Percentiles rank a stretch among this genome's conserved stretches.
These are phyloP conservation scores for Oryza meyeriana DNA, from an alignment of 176 grass and related monocot genomes.

Conservation along the genomic window DNA sequence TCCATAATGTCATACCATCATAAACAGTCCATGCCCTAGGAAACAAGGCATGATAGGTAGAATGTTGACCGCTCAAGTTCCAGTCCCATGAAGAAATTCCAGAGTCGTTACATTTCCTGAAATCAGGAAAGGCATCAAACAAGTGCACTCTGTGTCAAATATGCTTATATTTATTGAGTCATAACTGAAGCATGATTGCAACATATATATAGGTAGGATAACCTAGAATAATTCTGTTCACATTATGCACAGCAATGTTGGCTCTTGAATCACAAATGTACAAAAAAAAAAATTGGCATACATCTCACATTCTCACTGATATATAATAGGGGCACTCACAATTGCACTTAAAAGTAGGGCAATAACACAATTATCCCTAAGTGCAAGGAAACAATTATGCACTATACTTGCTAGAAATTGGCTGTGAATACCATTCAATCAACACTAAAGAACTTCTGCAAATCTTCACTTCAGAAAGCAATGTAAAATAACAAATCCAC, in stretches of 20 bases:
- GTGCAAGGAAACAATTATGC: neutral
- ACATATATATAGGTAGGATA: constrained; percentile 9
- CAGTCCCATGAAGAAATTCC: constrained; percentile 99
- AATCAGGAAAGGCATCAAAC: constrained; percentile 13
- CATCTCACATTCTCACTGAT: too few species aligned
- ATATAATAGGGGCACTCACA: too few species aligned
- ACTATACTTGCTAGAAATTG: neutral
- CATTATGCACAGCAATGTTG: neutral
- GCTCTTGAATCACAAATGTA: neutral
- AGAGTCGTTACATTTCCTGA: constrained; percentile 73
- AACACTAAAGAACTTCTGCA: neutral
- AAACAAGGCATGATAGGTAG: constrained; percentile 94
- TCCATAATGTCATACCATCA: constrained; percentile 63
- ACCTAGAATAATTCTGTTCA: neutral
- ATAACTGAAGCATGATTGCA: constrained; percentile 16
- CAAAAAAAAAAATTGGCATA: neutral
- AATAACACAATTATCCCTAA: too few species aligned
- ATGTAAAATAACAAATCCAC: neutral
- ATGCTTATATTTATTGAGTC: neutral
- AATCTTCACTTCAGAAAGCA: neutral
- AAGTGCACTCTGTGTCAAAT: neutral
- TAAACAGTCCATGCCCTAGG: constrained; percentile 98
- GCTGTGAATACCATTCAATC: neutral
- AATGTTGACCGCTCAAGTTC: constrained; percentile 96
- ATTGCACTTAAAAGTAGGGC: too few species aligned